A percentile compares a stretch with the other conserved stretches of the same genome.
These are phyloP conservation scores for Phytophthora macrochlamydospora DNA, from an alignment of 352 stramenopile genomes.

Conservation along the genomic window DNA sequence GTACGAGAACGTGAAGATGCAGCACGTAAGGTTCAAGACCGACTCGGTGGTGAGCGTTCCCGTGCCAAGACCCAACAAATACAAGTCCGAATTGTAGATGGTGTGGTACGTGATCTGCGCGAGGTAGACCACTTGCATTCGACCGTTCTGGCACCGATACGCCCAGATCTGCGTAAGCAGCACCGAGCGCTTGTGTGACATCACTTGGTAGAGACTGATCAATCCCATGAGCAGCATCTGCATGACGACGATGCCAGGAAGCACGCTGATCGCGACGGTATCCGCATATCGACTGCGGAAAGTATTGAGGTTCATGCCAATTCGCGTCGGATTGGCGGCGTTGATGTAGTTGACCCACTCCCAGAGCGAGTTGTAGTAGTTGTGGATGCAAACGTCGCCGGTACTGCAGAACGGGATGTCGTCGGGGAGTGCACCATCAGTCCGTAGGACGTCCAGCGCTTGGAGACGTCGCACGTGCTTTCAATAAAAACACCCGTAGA, in stretches of 20 bases:
- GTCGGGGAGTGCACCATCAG: conserved; percentile 34
- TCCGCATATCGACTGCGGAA: conserved; percentile 28
- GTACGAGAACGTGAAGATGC: conserved; percentile 34
- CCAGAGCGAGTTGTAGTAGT: conserved; percentile 36
- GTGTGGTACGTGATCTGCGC: conserved; percentile 37
- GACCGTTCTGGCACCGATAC: conserved; percentile 36
- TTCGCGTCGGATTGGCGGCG: conserved; percentile 8
- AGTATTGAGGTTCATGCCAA: conserved; percentile 27
- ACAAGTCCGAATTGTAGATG: conserved; percentile 33
- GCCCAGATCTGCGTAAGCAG: conserved; percentile 40
- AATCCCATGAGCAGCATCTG: conserved; percentile 33
- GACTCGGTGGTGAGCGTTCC: conserved; percentile 31
- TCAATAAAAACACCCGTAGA: conserved; percentile 24
- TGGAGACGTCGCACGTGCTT: conserved; percentile 12
- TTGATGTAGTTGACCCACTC: conserved; percentile 25
- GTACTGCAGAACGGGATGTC: conserved; percentile 34
- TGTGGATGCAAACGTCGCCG: conserved; percentile 30
- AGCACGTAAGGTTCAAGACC: conserved; percentile 38
- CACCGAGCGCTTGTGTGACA: conserved; percentile 32
- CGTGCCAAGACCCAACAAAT: conserved; percentile 29
- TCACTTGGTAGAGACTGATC: conserved; percentile 37
- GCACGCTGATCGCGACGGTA: conserved; percentile 15
- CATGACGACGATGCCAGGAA: conserved; percentile 30
- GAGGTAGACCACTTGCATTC: conserved; percentile 35
- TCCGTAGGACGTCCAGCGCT: conserved; percentile 28